A percentile compares a stretch with the other conserved stretches of the same genome.
phyloP scores from a whole-genome alignment of 2,329 filamentous ascomycete genomes.

The Colletotrichum karsti region DNA sequence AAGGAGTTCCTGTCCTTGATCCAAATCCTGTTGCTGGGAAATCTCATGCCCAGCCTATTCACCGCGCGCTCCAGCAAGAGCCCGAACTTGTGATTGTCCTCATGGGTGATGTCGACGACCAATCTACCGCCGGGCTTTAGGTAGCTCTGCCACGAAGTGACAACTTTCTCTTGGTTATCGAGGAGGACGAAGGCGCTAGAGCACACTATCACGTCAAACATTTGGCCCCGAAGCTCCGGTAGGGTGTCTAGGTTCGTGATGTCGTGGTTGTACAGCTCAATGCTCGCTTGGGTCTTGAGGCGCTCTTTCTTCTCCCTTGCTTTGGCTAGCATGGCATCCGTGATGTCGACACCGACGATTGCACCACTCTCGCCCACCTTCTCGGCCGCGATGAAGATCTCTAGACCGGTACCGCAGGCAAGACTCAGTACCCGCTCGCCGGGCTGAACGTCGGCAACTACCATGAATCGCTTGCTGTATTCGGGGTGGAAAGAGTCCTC shows the following conservation, averaged over 20 bases:
- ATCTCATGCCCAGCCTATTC: conserved; percentile 32
- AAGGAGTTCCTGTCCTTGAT: conserved; percentile 39
- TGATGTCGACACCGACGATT: conserved; percentile 42
- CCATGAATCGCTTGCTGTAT: conserved; percentile 41
- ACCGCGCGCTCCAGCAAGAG: conserved; percentile 38
- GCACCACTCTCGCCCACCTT: conserved; percentile 34
- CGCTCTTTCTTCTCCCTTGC: conserved; percentile 35
- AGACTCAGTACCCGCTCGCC: conserved; percentile 40
- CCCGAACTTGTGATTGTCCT: conserved; percentile 36
- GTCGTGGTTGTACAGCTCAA: conserved; percentile 35
- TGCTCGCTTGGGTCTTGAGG: conserved; percentile 24
- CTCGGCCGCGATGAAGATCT: conserved; percentile 38
- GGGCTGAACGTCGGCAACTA: conserved; percentile 31
- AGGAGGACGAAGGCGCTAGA: conserved; percentile 44
- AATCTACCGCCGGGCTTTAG: conserved; percentile 37
- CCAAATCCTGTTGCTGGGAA: conserved; percentile 40
- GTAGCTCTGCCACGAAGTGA: conserved; percentile 39
- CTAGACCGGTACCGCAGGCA: conserved; percentile 45
- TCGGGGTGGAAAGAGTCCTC: conserved; percentile 43
- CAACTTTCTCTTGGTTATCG: conserved; percentile 33
- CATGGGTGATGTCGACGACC: conserved; percentile 43
- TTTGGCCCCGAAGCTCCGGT: conserved; percentile 29
- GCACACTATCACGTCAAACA: conserved; percentile 43
- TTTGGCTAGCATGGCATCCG: conserved; percentile 39
- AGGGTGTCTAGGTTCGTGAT: conserved; percentile 35